Base-by-base conservation (phyloP, 2,329 filamentous ascomycete species). In the Thelonectria olida region DNA sequence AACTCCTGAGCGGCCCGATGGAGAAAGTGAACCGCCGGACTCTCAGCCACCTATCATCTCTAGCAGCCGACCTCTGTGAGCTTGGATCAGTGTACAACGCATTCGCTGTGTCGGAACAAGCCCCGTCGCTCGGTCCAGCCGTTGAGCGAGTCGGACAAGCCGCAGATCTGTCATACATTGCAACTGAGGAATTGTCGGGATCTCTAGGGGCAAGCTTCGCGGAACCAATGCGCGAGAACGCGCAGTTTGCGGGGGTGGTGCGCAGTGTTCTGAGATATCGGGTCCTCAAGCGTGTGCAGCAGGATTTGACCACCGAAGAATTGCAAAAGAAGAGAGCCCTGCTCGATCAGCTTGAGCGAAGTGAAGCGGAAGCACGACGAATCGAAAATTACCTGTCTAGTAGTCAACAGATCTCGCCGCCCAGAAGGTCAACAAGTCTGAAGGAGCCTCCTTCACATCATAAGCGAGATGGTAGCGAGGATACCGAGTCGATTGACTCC, bases 151-250 rank as follows among this genome's bases (percentile, higher is more conserved):
- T 97, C 45, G 96, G 96, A 0, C 96, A 99, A 78, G 96, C 96
- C 2, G 93, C 95, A 8, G 96, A 99, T 75, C 92, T 92, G 9
- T 97, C 96, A 0, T 99, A 98, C 75, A 94, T 99, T 66, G 93
- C 92, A 9, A 98, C 95, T 0, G 92, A 97, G 71, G 96, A 99
- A 74, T 82, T 99, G 3, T 94, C 94, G 0, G 89, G 88, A 2
- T 91, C 91, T 0, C 81, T 99, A n/a, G 94, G 94, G 19, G 94
- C 95, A 31, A 96, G 89, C 67, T 99, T 99, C 74, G 93, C 96
- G 0, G 96, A 99, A 74, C 96, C 96, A 1, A 97, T 99, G 93
- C 88, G 96, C 56, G 96, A 99, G 79, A 97, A 93, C 72, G 94
- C 96, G 12, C 96, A 99, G 73, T 99, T 99, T 75, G 96, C 96